phyloP scores from a whole-genome alignment of 2,329 filamentous ascomycete genomes.

The Arthrobotrys megalospora region DNA sequence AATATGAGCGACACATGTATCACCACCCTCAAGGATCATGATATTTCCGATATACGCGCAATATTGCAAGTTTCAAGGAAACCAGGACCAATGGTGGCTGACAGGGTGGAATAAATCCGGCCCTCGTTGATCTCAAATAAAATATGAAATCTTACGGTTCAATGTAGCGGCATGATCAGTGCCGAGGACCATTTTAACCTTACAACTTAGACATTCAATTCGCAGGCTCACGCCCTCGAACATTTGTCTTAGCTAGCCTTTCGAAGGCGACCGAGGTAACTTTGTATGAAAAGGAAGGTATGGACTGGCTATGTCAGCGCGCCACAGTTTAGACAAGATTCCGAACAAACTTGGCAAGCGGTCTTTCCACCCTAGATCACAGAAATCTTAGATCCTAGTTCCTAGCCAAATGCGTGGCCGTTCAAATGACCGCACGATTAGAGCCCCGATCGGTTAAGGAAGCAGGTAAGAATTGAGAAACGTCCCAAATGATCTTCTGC shows the following conservation, averaged over 20 bases:
- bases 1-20: conserved; percentile 48
- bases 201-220: conserved; percentile 22
- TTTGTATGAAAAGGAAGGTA: conserved; percentile 54
- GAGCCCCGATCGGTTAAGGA: conserved; percentile 55
- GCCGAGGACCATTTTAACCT: conserved; percentile 53
- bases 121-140: conserved; percentile 39
- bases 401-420: conserved; percentile 59
- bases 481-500: conserved; percentile 34
- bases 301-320: conserved; percentile 39
- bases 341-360: conserved; percentile 61
- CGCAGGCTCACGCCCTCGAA: not conserved
- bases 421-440: conserved; percentile 52
- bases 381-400: conserved; percentile 61
- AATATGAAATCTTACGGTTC: conserved; percentile 26
- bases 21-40: conserved; percentile 53
- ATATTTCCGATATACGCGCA: conserved; percentile 57
- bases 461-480: conserved; percentile 45
- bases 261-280: conserved; percentile 44
- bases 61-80: conserved; percentile 40
- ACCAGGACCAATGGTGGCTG: conserved; percentile 33
- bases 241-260: conserved; percentile 13
- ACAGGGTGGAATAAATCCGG: conserved; percentile 35
- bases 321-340: conserved; percentile 59
- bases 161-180: conserved; percentile 53
- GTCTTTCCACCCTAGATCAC: conserved; percentile 59